These are phyloP conservation scores for Blastobotrys buckinghamii DNA, from an alignment of 1,139 yeast genomes.

Conservation along the genomic window DNA sequence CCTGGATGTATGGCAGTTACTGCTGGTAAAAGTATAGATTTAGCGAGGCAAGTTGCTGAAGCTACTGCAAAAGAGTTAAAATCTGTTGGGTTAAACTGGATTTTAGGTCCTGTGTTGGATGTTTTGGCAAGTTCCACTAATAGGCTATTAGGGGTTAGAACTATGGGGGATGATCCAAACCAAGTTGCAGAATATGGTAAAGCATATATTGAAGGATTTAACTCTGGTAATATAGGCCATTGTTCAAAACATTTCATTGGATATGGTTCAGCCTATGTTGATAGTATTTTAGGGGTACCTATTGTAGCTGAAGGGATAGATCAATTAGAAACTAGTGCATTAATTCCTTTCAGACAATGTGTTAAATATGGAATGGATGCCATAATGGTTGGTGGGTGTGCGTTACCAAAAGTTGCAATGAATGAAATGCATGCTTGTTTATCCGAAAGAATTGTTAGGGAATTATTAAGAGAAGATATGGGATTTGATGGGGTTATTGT, in stretches of 20 bases:
- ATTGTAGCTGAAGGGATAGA: constrained; percentile 53
- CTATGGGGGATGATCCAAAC: constrained; percentile 57
- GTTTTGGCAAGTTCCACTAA: constrained; percentile 54
- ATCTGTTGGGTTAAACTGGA: constrained; percentile 51
- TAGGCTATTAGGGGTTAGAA: constrained; percentile 55
- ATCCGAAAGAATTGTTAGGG: constrained; percentile 52
- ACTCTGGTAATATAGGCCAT: constrained; percentile 50
- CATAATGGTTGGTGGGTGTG: constrained; percentile 60
- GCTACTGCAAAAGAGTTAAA: constrained; percentile 52
- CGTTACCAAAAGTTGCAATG: constrained; percentile 57
- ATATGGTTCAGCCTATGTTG: constrained; percentile 57
- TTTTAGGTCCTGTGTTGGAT: constrained; percentile 60
- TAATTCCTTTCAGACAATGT: constrained; percentile 49
- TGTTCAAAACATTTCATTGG: constrained; percentile 68
- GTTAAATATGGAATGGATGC: constrained; percentile 52
- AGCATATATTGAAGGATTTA: constrained; percentile 51
- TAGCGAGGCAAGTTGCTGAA: constrained; percentile 49
- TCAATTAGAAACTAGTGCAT: constrained; percentile 47
- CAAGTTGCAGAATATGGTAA: constrained; percentile 52
- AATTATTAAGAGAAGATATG: constrained; percentile 47
- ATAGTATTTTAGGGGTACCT: constrained; percentile 52
- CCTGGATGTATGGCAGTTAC: constrained; percentile 65
- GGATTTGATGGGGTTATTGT: constrained; percentile 57
- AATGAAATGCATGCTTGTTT: constrained; percentile 62
- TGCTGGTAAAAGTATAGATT: constrained; percentile 44